Percentiles rank a stretch among this genome's conserved stretches.
These are phyloP conservation scores for Yamadazyma triangularis DNA, from an alignment of 1,139 yeast species.

Conservation along the genomic window DNA sequence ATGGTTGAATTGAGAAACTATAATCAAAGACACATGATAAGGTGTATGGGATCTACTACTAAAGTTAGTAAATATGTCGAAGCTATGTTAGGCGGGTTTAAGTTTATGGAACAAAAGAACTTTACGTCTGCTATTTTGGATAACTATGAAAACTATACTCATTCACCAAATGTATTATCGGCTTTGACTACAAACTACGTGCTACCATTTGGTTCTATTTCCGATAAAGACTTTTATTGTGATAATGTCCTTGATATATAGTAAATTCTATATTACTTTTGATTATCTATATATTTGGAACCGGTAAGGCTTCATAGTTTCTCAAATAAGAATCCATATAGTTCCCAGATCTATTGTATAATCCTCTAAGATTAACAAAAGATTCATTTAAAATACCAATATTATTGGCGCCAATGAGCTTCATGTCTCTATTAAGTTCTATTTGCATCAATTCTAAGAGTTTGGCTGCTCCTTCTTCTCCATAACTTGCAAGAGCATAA, in stretches of 20 bases:
- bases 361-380: conserved; percentile 2
- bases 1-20: conserved; percentile 4
- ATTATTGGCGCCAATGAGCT: conserved; percentile 33
- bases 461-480: conserved; percentile 44
- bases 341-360: conserved; percentile 6
- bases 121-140: too few relatives aligned
- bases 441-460: conserved; percentile 40
- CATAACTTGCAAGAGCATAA: conserved; percentile 47
- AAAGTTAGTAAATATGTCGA: conserved; percentile 5
- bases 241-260: too few relatives aligned
- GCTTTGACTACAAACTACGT: too few relatives aligned
- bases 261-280: too few relatives aligned
- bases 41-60: conserved; percentile 4
- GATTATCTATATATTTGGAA: too few relatives aligned
- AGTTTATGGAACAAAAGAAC: conserved; percentile 5
- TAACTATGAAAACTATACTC: too few relatives aligned
- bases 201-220: too few relatives aligned
- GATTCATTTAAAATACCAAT: conserved; percentile 1
- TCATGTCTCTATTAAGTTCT: conserved; percentile 45
- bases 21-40: conserved; percentile 2
- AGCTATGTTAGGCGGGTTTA: conserved; percentile 3
- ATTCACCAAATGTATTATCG: too few relatives aligned
- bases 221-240: too few relatives aligned
- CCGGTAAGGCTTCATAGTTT: conserved; percentile 1
- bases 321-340: conserved; percentile 2